Evolutionary conservation across 164 flowering plant genomes (phyloP).

Genomic region (Stephania japonica): DNA sequence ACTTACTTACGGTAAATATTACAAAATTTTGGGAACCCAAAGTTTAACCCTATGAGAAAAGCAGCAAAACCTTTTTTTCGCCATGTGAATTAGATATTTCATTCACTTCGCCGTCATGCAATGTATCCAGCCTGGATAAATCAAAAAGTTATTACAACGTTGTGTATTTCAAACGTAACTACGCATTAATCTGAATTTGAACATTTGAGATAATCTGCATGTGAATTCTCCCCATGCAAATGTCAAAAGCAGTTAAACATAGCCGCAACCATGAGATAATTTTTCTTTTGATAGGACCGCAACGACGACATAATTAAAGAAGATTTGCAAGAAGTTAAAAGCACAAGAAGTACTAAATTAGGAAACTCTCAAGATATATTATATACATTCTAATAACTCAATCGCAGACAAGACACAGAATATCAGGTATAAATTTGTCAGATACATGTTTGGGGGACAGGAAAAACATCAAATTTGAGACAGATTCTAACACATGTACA

Average conservation of each 20-base stretch:
- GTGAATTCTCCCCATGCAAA: neutral
- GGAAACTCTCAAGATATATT: neutral
- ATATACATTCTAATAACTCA: neutral
- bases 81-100: conserved; percentile 23
- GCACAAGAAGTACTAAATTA: neutral
- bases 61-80: conserved; percentile 1
- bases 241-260: neutral
- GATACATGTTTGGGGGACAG: neutral
- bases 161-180: neutral
- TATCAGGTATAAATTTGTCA: neutral
- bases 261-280: neutral
- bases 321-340: neutral
- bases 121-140: conserved; percentile 26
- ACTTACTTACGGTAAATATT: too few species aligned
- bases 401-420: too few species aligned
- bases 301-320: too few species aligned
- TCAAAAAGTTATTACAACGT: neutral
- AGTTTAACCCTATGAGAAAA: neutral
- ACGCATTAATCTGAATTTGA: neutral
- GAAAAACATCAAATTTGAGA: too few species aligned
- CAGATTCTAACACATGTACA: neutral
- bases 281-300: neutral
- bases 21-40: too few species aligned
- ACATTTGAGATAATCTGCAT: neutral
- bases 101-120: conserved; percentile 21